Conservation (phyloP, 2,329 filamentous ascomycete genomes). For the Venturia effusa region DNA sequence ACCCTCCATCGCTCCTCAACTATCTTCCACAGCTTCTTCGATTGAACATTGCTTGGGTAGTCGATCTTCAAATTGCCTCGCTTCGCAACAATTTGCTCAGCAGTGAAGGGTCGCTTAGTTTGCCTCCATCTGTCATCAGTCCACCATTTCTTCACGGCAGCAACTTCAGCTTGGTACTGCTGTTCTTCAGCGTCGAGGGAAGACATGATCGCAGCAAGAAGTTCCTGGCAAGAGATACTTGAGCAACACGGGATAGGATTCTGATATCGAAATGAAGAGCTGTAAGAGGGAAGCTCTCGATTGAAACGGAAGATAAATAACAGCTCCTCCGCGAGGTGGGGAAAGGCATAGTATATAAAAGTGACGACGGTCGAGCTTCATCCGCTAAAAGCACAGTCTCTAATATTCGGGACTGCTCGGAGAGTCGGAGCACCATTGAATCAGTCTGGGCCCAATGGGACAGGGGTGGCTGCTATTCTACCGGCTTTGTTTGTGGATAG, state of each 20-base stretch:
- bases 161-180: slow-evolving; percentile 71
- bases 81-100: slow-evolving; percentile 95
- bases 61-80: slow-evolving; percentile 81
- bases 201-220: slow-evolving; percentile 22
- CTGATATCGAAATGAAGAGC: background rate
- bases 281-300: background rate
- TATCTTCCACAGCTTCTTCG: slow-evolving; percentile 91
- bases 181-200: slow-evolving; percentile 56
- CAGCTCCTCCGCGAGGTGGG: background rate
- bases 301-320: background rate
- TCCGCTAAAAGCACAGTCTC: slow-evolving; percentile 2
- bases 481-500: background rate
- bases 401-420: slow-evolving; percentile 3
- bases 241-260: background rate
- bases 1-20: slow-evolving; percentile 81
- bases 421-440: background rate
- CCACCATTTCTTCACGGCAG: slow-evolving; percentile 92
- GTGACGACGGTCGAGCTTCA: slow-evolving; percentile 5
- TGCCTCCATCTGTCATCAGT: slow-evolving; percentile 79
- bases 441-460: background rate
- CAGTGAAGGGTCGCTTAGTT: slow-evolving; percentile 86
- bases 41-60: slow-evolving; percentile 78
- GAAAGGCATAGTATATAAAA: slow-evolving; percentile 7
- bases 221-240: background rate
- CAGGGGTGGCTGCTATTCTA: background rate